Base-by-base conservation (phyloP, 768 basidiomycete genomes). In the Podaxis rugospora region DNA sequence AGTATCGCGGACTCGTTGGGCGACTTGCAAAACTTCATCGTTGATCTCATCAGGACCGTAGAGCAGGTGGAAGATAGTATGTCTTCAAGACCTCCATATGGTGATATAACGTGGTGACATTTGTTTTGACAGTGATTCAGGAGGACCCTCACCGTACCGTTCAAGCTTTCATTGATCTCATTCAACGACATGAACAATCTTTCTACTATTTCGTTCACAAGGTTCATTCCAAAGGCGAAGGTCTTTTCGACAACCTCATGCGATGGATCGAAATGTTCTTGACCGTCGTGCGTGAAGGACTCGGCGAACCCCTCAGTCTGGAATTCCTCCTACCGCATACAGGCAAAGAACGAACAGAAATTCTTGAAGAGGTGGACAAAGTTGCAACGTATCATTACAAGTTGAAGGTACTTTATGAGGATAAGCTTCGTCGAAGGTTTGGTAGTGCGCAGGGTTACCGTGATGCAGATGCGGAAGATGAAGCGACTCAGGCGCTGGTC, bases 131-230 rank as follows among this genome's bases (percentile, higher is more conserved):
- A 96, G 94, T 91, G 57, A 86, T 84, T 64, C 89, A 90, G 71
- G 87, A 88, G 58, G 90, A 98, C 63, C 91, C 97, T 0, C 84
- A 85, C 50, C 75, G 79, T 37, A 96, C 94, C 4, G 97, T 98
- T 3, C 92, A 96, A 70, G 85, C 86, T 1, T 98, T 98, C 70
- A 93, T 98, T 64, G 86, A 93, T 70, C 86, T 99, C 23, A 89
- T 99, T 35, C 84, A 90, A 68, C 85, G 97, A 13, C 97, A 99
- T 72, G 95, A 98, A 67, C 93, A 95, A 69, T 76, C 93, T 0
- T 98, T 98, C 77, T 99, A 99, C 78, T 80, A 82, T 61, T 99
- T 99, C 70, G 95, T 99, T 27, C 94, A 99, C 83, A 97, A 96
- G 66, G 97, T 99, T 1, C 97, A 99, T 69, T 89, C 93, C 49